phyloP scores from a whole-genome alignment of 148 eudicot genomes.

The Dianthus caryophyllus region DNA sequence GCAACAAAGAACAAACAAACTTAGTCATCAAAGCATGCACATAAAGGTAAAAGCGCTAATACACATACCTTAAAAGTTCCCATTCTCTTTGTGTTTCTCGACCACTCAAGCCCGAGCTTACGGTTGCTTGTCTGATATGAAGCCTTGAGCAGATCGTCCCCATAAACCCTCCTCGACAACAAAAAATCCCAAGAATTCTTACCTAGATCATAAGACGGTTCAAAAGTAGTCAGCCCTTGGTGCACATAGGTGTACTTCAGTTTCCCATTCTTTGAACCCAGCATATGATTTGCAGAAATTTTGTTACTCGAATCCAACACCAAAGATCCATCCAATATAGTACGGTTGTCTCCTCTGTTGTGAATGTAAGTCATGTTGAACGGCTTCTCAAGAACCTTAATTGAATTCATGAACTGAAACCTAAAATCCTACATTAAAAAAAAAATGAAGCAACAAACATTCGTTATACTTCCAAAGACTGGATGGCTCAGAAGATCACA shows the following conservation, averaged over 20 bases:
- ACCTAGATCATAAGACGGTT: conserved; percentile 66
- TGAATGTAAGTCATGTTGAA: conserved; percentile 77
- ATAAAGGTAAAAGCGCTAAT: not conserved
- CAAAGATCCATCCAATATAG: conserved; percentile 61
- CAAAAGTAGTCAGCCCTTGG: conserved; percentile 53
- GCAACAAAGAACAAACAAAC: not conserved
- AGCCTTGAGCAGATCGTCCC: conserved; percentile 63
- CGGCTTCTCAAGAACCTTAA: conserved; percentile 65
- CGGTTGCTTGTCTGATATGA: conserved; percentile 64
- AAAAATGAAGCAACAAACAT: not conserved
- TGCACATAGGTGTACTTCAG: conserved; percentile 69
- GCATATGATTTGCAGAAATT: conserved; percentile 58
- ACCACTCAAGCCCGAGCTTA: conserved; percentile 74
- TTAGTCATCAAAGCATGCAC: not conserved
- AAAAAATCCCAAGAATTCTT: conserved; percentile 85
- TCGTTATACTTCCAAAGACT: too few relatives aligned
- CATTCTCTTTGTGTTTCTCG: conserved; percentile 48
- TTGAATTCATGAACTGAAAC: conserved; percentile 79
- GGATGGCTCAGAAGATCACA: too few relatives aligned
- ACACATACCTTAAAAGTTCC: conserved; percentile 67
- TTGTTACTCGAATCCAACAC: conserved; percentile 70
- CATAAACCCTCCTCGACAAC: conserved; percentile 57
- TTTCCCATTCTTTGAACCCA: conserved; percentile 68
- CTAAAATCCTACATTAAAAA: conserved; percentile 66
- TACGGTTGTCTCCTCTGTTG: conserved; percentile 51